Evolutionary conservation across 1,284 basidiomycete species (phyloP).

Genomic region (Moniliophthora roreri): DNA sequence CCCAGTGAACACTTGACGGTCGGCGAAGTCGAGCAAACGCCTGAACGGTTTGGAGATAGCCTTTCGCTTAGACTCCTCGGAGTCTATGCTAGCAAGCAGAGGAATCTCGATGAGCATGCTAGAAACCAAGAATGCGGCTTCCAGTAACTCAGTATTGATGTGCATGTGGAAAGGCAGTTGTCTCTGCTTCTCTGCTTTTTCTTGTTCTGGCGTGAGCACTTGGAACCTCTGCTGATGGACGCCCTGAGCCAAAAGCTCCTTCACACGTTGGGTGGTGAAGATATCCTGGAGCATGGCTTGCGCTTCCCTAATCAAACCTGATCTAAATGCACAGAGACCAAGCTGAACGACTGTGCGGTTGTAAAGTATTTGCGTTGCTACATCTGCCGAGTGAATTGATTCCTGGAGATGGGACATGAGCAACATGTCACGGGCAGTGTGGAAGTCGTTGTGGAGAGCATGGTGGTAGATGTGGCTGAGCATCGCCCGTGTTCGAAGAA

Average conservation of each 20-base stretch:
- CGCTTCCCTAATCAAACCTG: constrained; percentile 92
- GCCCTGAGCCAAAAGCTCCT: constrained; percentile 96
- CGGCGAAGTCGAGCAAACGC: constrained; percentile 93
- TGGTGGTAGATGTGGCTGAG: constrained; percentile 98
- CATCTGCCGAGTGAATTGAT: constrained; percentile 93
- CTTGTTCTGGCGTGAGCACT: constrained; percentile 89
- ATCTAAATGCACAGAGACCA: constrained; percentile 95
- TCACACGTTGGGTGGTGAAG: constrained; percentile 93
- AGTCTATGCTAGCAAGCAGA: constrained; percentile 90
- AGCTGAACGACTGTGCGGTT: constrained; percentile 98
- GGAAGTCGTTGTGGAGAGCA: constrained; percentile 95
- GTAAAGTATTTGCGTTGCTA: constrained; percentile 97
- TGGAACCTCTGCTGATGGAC: constrained; percentile 93
- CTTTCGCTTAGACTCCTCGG: constrained; percentile 90
- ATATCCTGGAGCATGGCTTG: constrained; percentile 95
- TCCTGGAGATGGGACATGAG: constrained; percentile 99
- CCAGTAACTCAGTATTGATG: constrained; percentile 97
- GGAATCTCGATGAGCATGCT: constrained; percentile 99
- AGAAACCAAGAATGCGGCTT: constrained; percentile 96
- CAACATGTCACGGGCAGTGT: constrained; percentile 97
- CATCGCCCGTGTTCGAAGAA: constrained; percentile 95
- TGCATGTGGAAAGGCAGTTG: constrained; percentile 99
- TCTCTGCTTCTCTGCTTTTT: constrained; percentile 93
- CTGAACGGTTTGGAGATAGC: constrained; percentile 95
- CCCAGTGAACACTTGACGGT: constrained; percentile 96